Evolutionary conservation across 495 filamentous ascomycete species (phyloP).

Genomic region (Tuber aestivum): DNA sequence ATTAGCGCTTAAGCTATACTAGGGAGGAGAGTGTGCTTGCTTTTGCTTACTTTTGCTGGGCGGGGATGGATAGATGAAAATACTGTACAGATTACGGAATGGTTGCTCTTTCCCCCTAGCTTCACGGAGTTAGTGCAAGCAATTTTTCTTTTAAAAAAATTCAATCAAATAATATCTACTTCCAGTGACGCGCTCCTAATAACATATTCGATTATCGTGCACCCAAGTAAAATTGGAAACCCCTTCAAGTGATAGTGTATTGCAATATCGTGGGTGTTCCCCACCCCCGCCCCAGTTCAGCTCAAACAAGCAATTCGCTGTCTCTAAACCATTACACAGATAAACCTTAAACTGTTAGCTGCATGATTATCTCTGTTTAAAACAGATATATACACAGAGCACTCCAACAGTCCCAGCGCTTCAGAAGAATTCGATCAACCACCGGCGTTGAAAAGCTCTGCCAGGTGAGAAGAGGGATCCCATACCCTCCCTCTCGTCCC

Average conservation of each 20-base stretch:
- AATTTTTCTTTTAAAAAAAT: background rate
- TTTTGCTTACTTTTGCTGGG: background rate
- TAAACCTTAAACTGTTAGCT: background rate
- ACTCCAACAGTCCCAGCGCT: background rate
- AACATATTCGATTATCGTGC: background rate
- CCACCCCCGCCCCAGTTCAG: too few species aligned
- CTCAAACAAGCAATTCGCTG: background rate
- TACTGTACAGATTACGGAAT: background rate
- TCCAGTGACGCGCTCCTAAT: background rate
- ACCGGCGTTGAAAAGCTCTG: too few species aligned
- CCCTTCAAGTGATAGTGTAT: background rate
- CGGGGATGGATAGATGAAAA: background rate
- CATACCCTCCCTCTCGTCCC: too few species aligned
- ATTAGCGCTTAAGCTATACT: background rate
- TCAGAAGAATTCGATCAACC: background rate
- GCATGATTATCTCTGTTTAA: background rate
- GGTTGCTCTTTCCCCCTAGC: background rate
- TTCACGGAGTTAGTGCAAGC: background rate
- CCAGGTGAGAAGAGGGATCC: too few species aligned
- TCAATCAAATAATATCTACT: background rate
- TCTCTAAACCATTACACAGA: background rate
- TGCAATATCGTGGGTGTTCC: background rate
- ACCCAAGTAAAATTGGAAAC: background rate
- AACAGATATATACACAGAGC: background rate
- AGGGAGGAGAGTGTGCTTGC: background rate